Evolutionary conservation across 352 stramenopile genomes (phyloP).

Genomic region (Pythium utonaiense): DNA sequence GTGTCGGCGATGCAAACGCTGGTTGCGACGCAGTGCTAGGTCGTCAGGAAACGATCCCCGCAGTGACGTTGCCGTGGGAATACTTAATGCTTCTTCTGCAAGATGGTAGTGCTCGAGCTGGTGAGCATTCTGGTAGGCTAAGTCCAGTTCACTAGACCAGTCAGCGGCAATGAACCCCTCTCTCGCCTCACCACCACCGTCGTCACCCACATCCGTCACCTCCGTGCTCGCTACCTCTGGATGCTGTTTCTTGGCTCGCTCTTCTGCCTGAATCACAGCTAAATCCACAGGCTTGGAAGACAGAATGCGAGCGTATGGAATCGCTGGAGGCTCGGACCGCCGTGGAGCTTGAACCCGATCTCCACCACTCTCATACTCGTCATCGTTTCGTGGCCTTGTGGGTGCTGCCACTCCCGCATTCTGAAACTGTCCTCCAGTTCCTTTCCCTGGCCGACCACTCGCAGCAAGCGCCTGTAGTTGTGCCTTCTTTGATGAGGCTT

Average conservation of each 20-base stretch:
- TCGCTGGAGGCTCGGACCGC: conserved; percentile 2
- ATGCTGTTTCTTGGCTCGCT: background rate
- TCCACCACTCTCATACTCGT: background rate
- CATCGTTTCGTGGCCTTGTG: background rate
- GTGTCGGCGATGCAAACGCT: background rate
- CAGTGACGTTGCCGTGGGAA: conserved; percentile 3
- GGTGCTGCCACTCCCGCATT: too few species aligned
- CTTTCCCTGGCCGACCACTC: background rate
- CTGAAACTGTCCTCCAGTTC: too few species aligned
- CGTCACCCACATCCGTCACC: background rate
- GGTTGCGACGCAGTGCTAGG: background rate
- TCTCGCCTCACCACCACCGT: background rate
- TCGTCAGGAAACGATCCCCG: conserved; percentile 44
- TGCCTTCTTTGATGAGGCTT: conserved; percentile 2
- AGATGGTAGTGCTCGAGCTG: conserved; percentile 45
- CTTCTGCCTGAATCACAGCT: conserved; percentile 13
- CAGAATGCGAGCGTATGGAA: conserved; percentile 31
- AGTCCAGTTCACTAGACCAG: conserved; percentile 14
- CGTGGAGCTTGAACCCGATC: background rate
- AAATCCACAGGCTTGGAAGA: conserved; percentile 28
- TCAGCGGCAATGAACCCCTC: background rate
- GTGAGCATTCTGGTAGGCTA: conserved; percentile 28
- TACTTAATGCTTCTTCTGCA: background rate
- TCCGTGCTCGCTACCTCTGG: background rate
- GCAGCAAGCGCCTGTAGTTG: conserved; percentile 5